A percentile compares a stretch with the other conserved stretches of the same genome.
These are phyloP conservation scores for Cercophora sp. DNA, from an alignment of 495 filamentous ascomycete species.

Conservation along the genomic window DNA sequence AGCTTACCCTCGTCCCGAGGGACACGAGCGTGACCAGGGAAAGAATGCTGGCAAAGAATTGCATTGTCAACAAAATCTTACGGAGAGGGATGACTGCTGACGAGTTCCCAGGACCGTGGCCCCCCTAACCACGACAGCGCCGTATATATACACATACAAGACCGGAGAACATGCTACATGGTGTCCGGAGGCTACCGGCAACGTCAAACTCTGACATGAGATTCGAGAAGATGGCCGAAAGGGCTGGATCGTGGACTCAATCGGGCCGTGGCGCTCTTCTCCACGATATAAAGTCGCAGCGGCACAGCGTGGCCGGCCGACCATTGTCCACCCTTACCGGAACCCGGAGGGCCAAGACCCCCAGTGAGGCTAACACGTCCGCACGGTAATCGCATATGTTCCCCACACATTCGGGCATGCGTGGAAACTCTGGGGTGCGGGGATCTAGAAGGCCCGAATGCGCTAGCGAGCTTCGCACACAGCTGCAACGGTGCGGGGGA, in stretches of 20 bases:
- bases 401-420: constrained; percentile 12
- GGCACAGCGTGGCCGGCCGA: background rate
- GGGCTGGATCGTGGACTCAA: too few species aligned
- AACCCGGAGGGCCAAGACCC: background rate
- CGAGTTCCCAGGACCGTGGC: too few species aligned
- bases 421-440: constrained; percentile 6
- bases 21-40: constrained; percentile 4
- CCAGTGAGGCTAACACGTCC: background rate
- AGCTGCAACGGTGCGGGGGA: background rate
- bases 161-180: too few species aligned
- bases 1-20: constrained; percentile 5
- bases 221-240: background rate
- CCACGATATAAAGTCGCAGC: background rate
- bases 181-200: too few species aligned
- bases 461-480: background rate
- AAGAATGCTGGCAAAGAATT: background rate
- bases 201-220: too few species aligned
- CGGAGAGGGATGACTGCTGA: too few species aligned
- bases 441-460: constrained; percentile 25
- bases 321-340: background rate
- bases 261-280: background rate
- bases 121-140: too few species aligned
- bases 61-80: too few species aligned
- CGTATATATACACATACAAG: too few species aligned
- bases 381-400: background rate